Evolutionary conservation across 106 monocot species (phyloP), one percentile per base, ranked within the genome.

Genomic region (Agapanthus africanus): DNA sequence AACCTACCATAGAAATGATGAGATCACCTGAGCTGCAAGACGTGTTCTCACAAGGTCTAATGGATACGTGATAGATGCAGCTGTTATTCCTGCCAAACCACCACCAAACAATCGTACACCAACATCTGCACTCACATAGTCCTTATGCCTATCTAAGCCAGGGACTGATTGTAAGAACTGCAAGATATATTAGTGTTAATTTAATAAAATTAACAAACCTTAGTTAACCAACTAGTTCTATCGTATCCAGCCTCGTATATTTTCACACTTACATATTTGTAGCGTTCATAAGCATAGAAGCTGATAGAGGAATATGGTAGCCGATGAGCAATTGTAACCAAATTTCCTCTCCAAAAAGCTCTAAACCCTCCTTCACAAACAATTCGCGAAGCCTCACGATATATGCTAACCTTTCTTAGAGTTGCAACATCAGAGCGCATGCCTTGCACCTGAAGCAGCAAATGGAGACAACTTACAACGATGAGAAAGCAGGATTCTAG

Each of bases 1-100:
- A 21, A 63, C 70, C 19, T 76, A 37, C 32, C 28, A 76, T 44
- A 78, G 11, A 27, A 36, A 32, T 56, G 11, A 41, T 67, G 36
- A 54, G 11, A 57, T 74, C 70, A 90, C 94, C 87, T 94, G 94
- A 67, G 90, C 90, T 23, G 94, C 94, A 68, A 94, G 85, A 35
- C 94, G 87, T 27, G 94, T 94, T 65, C 94, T 87, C 65, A 94
- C 94, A 64, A 94, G 78, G 70, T 94, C 94, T 75, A 94, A 73
- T 62, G 94, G 94, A 65, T 94, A 94, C 23, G 94, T 90, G 22
- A 94, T 66, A 14, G 94, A 79, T 72, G 94, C 90, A 76, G 94
- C 84, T 36, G 94, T 94, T 61, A 94, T 81, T 74, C 94, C 94
- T 66, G 94, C 73, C 54, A 94, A 67, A 52, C 90, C 94, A 67